These are phyloP conservation scores for Usnea hakonensis DNA, from an alignment of 495 filamentous ascomycete species.

Conservation along the genomic window DNA sequence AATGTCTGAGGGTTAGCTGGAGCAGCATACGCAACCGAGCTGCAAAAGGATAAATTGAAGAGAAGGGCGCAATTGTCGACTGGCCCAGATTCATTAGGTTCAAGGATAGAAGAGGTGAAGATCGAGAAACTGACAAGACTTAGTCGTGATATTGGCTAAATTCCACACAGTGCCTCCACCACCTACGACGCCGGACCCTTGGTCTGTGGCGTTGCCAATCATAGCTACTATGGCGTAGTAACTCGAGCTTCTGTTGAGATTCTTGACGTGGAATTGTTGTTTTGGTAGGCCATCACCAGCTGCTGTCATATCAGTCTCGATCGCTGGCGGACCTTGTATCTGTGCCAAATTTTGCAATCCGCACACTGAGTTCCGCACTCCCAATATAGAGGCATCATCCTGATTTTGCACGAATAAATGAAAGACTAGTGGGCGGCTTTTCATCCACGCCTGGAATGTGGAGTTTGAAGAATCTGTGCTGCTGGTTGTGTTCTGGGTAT, in stretches of 20 bases:
- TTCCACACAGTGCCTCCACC: constrained; percentile 67
- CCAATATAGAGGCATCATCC: constrained; percentile 50
- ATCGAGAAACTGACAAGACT: constrained; percentile 50
- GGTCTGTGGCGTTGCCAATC: constrained; percentile 45
- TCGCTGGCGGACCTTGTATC: constrained; percentile 44
- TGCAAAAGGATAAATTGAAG: constrained; percentile 76
- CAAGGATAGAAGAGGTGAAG: constrained; percentile 14
- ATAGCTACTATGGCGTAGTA: constrained; percentile 68
- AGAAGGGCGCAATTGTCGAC: constrained; percentile 76
- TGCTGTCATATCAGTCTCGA: constrained; percentile 59
- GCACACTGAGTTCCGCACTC: constrained; percentile 68
- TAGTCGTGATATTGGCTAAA: constrained; percentile 63
- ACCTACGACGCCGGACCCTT: constrained; percentile 45
- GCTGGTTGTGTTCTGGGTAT: constrained; percentile 65
- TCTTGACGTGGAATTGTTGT: constrained; percentile 76
- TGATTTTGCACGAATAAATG: constrained; percentile 69
- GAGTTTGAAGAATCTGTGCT: constrained; percentile 42
- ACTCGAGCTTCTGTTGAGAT: constrained; percentile 57
- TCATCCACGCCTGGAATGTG: constrained; percentile 42
- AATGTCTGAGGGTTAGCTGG: constrained; percentile 59
- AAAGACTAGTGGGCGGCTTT: constrained; percentile 50
- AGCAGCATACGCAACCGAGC: constrained; percentile 80
- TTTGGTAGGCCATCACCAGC: constrained; percentile 58
- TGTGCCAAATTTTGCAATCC: constrained; percentile 57
- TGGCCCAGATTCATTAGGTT: constrained; percentile 24